Percentiles rank a stretch among this genome's conserved stretches.
Evolutionary conservation across 768 basidiomycete species (phyloP).

Genomic region (Hygrophorus russula): DNA sequence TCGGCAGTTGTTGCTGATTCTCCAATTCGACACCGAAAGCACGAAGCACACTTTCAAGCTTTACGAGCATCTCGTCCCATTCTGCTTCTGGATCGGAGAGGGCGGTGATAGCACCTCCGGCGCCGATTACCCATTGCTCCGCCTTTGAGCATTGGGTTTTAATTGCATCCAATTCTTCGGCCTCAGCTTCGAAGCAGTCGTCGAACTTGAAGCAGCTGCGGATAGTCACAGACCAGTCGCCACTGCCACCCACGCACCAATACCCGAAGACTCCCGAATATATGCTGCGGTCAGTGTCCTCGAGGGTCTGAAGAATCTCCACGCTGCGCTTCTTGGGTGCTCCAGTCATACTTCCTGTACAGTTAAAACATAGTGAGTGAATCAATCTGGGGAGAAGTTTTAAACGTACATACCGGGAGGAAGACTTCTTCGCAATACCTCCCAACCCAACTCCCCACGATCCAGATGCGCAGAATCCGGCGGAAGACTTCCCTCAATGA

Average conservation of each 20-base stretch:
- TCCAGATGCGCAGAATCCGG: conserved; percentile 14
- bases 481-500: conserved; percentile 63
- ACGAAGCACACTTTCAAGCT: conserved; percentile 67
- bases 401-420: conserved; percentile 58
- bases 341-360: conserved; percentile 88
- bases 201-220: conserved; percentile 81
- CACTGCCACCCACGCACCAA: conserved; percentile 78
- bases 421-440: conserved; percentile 65
- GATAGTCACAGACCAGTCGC: conserved; percentile 92
- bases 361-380: neutral
- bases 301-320: conserved; percentile 76
- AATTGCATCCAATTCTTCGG: conserved; percentile 1
- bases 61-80: conserved; percentile 93
- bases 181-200: conserved; percentile 14
- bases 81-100: conserved; percentile 76
- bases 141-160: conserved; percentile 4
- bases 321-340: conserved; percentile 93
- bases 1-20: neutral
- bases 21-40: conserved; percentile 34
- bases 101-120: conserved; percentile 95
- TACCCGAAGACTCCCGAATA: conserved; percentile 95
- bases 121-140: conserved; percentile 73
- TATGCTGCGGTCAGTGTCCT: conserved; percentile 58
- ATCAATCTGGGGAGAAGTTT: neutral
- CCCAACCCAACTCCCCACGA: conserved; percentile 58